A percentile compares a stretch with the other conserved stretches of the same genome.
Conservation (phyloP, 495 filamentous ascomycete species). For the Xylaria palmicola region DNA sequence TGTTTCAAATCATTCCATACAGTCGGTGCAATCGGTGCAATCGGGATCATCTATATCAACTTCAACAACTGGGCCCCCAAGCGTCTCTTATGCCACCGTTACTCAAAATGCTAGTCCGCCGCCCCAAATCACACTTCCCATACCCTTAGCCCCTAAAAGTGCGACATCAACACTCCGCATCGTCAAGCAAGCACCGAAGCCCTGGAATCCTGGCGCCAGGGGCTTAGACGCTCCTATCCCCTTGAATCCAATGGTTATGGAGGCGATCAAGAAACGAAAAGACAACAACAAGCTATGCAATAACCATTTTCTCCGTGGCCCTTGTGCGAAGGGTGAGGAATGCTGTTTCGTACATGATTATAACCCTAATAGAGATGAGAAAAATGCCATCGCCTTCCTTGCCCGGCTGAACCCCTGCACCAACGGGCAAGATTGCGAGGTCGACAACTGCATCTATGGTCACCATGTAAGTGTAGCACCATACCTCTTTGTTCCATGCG, state of each 20-base stretch:
- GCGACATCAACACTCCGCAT: slow-evolving; percentile 11
- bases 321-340: slow-evolving; percentile 67
- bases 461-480: slow-evolving; percentile 52
- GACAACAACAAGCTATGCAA: slow-evolving; percentile 82
- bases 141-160: slow-evolving; percentile 17
- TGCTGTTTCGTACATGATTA: slow-evolving; percentile 78
- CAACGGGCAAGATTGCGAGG: slow-evolving; percentile 70
- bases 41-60: slow-evolving; percentile 35
- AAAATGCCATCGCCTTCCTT: slow-evolving; percentile 65
- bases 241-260: slow-evolving; percentile 59
- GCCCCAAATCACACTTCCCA: slow-evolving; percentile 36
- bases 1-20: slow-evolving; percentile 26
- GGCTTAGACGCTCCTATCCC: slow-evolving; percentile 50
- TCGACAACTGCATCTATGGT: slow-evolving; percentile 80
- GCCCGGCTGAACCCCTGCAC: slow-evolving; percentile 78
- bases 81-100: slow-evolving; percentile 34
- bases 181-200: slow-evolving; percentile 12
- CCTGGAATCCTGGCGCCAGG: slow-evolving; percentile 54
- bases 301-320: slow-evolving; percentile 74
- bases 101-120: slow-evolving; percentile 35
- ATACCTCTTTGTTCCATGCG: background rate
- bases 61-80: slow-evolving; percentile 13
- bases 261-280: slow-evolving; percentile 71
- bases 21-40: slow-evolving; percentile 39
- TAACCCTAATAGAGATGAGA: slow-evolving; percentile 64